A percentile compares a stretch with the other conserved stretches of the same genome.
These are phyloP conservation scores for Naganishia randhawae DNA, from an alignment of 768 basidiomycete genomes.

Conservation along the genomic window DNA sequence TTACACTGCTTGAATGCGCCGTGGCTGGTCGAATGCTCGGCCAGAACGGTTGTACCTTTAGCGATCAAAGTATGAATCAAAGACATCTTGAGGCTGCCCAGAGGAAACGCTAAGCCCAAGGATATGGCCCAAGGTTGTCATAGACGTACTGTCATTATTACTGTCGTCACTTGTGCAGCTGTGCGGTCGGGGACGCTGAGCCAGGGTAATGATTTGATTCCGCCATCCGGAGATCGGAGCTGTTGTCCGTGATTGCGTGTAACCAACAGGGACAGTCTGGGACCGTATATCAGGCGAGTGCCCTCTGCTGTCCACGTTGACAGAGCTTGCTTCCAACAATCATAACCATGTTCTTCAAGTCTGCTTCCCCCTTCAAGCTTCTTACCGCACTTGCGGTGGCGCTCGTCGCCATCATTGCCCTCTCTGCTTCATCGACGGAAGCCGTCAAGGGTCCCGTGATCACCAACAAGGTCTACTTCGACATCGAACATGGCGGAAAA, in stretches of 20 bases:
- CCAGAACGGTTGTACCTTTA: slow-evolving; percentile 72
- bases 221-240: background rate
- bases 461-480: slow-evolving; percentile 88
- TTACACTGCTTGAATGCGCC: slow-evolving; percentile 85
- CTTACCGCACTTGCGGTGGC: slow-evolving; percentile 34
- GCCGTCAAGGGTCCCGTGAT: slow-evolving; percentile 83
- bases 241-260: background rate
- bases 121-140: too few species aligned
- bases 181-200: too few species aligned
- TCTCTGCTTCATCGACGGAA: slow-evolving; percentile 54
- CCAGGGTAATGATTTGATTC: too few species aligned
- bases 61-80: slow-evolving; percentile 79
- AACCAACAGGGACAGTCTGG: background rate
- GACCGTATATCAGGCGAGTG: background rate
- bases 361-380: slow-evolving; percentile 29
- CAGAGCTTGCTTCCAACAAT: background rate
- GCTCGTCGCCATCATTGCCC: slow-evolving; percentile 46
- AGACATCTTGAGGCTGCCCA: slow-evolving; percentile 47
- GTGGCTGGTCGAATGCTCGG: slow-evolving; percentile 74
- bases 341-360: slow-evolving; percentile 14
- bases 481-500: slow-evolving; percentile 86
- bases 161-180: too few species aligned
- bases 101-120: too few species aligned
- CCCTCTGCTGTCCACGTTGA: background rate
- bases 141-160: too few species aligned